Conservation (phyloP, 2,329 filamentous ascomycete species). For the Hypoxylon sp. region DNA sequence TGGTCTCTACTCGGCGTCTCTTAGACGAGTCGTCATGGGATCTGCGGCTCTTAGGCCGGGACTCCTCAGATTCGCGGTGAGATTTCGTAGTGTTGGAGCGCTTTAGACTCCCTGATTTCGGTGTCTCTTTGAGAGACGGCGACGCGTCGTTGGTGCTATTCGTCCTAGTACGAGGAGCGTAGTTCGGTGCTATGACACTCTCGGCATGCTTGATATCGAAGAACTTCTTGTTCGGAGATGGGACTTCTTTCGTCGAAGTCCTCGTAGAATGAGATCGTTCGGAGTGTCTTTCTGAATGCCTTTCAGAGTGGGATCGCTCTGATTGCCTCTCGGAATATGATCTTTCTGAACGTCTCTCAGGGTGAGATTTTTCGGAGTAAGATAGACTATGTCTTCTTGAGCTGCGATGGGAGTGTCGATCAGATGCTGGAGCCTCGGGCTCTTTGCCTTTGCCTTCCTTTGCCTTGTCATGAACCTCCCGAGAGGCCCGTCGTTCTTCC, state of each 20-base stretch:
- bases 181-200: slow-evolving; percentile 49
- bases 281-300: slow-evolving; percentile 46
- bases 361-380: slow-evolving; percentile 47
- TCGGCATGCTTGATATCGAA: slow-evolving; percentile 58
- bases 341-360: slow-evolving; percentile 34
- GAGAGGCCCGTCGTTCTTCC: slow-evolving; percentile 58
- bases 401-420: slow-evolving; percentile 53
- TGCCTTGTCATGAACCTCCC: slow-evolving; percentile 50
- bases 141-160: slow-evolving; percentile 33
- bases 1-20: slow-evolving; percentile 40
- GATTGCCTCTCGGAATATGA: slow-evolving; percentile 40
- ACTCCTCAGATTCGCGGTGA: slow-evolving; percentile 50
- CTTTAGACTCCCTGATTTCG: slow-evolving; percentile 51
- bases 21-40: slow-evolving; percentile 33
- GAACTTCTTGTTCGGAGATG: slow-evolving; percentile 55
- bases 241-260: slow-evolving; percentile 43
- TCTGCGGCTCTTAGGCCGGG: slow-evolving; percentile 41
- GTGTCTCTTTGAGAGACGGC: slow-evolving; percentile 41
- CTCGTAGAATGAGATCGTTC: slow-evolving; percentile 40
- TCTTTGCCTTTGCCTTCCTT: slow-evolving; percentile 55
- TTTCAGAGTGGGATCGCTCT: slow-evolving; percentile 39
- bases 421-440: slow-evolving; percentile 43
- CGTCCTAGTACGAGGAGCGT: slow-evolving; percentile 37
- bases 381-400: slow-evolving; percentile 60
- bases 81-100: slow-evolving; percentile 52